Evolutionary conservation across 805 yeast genomes (phyloP).

Genomic region (Ogataea pini): DNA sequence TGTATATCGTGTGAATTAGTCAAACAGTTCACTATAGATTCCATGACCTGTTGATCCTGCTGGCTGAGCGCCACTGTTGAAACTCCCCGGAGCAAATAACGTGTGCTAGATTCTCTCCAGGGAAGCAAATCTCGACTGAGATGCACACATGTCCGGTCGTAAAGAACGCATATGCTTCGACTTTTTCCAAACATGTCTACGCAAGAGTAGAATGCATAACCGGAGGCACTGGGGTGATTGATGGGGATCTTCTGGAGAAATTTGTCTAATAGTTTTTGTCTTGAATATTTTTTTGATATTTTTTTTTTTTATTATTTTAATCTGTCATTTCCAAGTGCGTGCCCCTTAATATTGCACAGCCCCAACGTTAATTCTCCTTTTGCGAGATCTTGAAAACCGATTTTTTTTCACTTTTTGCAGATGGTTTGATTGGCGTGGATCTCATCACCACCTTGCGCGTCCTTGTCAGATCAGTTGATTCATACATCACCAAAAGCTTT

Average conservation of each 20-base stretch:
- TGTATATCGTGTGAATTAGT: too few species aligned
- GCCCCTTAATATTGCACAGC: not conserved
- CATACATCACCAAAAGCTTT: not conserved
- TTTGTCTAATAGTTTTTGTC: too few species aligned
- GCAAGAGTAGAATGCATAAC: not conserved
- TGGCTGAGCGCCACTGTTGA: constrained; percentile 6
- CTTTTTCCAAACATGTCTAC: not conserved
- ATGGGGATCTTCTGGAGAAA: too few species aligned
- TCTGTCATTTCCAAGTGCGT: not conserved
- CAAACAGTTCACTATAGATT: not conserved
- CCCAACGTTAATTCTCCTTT: not conserved
- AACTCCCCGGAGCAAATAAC: not conserved
- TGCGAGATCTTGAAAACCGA: not conserved
- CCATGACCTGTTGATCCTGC: constrained; percentile 4
- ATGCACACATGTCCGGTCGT: not conserved
- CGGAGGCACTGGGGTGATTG: too few species aligned
- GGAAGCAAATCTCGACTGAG: not conserved
- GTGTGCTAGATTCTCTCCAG: not conserved
- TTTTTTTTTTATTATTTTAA: not conserved
- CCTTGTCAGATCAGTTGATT: not conserved
- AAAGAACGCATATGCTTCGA: not conserved
- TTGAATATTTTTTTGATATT: not conserved
- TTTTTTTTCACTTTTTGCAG: not conserved
- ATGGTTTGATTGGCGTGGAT: not conserved
- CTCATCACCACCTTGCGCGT: too few species aligned